Evolutionary conservation across 164 flowering plant genomes (phyloP).

Genomic region (Magnolia kwangsiensis): DNA sequence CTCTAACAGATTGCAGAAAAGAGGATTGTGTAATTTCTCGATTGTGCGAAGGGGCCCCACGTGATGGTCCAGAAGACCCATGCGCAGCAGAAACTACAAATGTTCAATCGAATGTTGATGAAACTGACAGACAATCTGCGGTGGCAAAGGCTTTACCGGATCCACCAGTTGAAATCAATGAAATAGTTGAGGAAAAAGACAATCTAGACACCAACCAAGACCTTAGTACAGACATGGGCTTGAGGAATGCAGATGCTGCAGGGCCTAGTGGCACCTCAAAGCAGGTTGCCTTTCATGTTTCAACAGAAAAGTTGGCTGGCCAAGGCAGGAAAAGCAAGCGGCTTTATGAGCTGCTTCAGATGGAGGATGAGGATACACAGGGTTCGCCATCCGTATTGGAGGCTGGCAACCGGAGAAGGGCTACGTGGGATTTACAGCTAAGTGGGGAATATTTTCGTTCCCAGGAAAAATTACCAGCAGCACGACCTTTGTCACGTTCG

Average conservation of each 20-base stretch:
- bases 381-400: slow-evolving; percentile 21
- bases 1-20: slow-evolving; percentile 15
- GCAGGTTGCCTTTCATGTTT: slow-evolving; percentile 18
- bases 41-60: slow-evolving; percentile 13
- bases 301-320: slow-evolving; percentile 29
- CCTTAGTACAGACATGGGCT: slow-evolving; percentile 10
- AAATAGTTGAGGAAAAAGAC: slow-evolving; percentile 38
- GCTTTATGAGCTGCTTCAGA: slow-evolving; percentile 56
- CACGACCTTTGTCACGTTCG: slow-evolving; percentile 20
- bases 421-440: slow-evolving; percentile 16
- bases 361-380: slow-evolving; percentile 38
- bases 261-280: slow-evolving; percentile 1
- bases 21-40: slow-evolving; percentile 13
- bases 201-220: slow-evolving; percentile 10
- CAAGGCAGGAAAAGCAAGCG: slow-evolving; percentile 51
- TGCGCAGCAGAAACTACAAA: slow-evolving; percentile 9
- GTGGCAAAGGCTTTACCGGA: background rate
- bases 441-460: slow-evolving; percentile 16
- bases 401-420: slow-evolving; percentile 15
- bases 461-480: slow-evolving; percentile 20
- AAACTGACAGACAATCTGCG: background rate
- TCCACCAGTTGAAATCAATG: slow-evolving; percentile 11
- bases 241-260: slow-evolving; percentile 5
- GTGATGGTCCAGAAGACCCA: slow-evolving; percentile 17
- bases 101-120: background rate